Evolutionary conservation across 331 rosid genomes (phyloP).

Genomic region (Quercus tomentella): DNA sequence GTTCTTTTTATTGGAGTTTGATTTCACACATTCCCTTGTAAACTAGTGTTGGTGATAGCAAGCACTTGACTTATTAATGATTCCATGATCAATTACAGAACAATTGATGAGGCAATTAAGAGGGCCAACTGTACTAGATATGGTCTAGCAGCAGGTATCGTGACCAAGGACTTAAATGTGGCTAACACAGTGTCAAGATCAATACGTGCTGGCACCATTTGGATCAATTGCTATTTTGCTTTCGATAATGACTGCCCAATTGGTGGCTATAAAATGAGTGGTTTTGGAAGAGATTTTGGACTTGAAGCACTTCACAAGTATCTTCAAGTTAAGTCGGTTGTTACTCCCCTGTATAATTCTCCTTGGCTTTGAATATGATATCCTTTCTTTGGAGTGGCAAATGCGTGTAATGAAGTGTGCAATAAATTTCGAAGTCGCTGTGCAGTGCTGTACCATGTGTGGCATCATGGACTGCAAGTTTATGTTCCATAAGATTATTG

Average conservation of each 20-base stretch:
- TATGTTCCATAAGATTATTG: too few species aligned
- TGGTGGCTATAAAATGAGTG: constrained; percentile 85
- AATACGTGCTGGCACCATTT: constrained; percentile 63
- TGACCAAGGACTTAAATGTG: constrained; percentile 63
- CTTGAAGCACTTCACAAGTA: constrained; percentile 51
- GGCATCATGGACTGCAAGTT: too few species aligned
- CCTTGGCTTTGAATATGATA: constrained; percentile 71
- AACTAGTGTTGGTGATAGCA: too few species aligned
- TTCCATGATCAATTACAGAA: constrained; percentile 35
- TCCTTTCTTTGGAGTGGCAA: background rate
- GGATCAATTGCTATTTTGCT: constrained; percentile 81
- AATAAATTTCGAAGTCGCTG: background rate
- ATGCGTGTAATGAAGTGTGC: background rate
- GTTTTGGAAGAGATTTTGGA: constrained; percentile 75
- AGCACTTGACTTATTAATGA: background rate
- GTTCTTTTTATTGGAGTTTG: background rate
- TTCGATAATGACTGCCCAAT: constrained; percentile 55
- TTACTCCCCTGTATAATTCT: constrained; percentile 68
- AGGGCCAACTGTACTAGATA: constrained; percentile 64
- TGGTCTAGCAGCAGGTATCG: constrained; percentile 82
- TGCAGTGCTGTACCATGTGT: too few species aligned
- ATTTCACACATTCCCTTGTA: too few species aligned
- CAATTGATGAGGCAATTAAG: constrained; percentile 63
- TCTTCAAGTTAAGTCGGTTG: constrained; percentile 65
- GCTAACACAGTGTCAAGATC: constrained; percentile 90